Evolutionary conservation across 345 rosid species (phyloP), one percentile per base, ranked within the genome.

Genomic region (Salix caprea): DNA sequence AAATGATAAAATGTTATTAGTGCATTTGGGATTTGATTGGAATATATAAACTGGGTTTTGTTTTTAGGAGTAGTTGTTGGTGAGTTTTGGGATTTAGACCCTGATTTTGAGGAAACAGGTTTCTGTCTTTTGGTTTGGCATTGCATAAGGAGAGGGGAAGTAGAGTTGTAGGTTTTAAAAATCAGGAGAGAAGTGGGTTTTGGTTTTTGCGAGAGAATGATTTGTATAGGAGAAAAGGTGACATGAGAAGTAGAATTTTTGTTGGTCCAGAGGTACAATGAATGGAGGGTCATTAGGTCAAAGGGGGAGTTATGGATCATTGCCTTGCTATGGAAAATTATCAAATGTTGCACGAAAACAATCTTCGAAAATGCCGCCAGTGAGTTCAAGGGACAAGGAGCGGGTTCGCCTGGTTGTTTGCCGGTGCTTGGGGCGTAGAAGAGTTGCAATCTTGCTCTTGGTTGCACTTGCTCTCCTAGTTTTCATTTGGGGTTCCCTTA

Each of bases 381-480:
- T 89, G 36, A 85, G 82, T 78, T 81, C 86, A 65, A 87, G 89
- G 88, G 97, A 94, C 76, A 94, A 90, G 85, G 95, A 92, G 54
- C 89, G 82, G 73, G 66, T 85, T 73, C 82, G 85, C 79, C 86
- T 87, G 30, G 81, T 81, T 50, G 67, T 90, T 73, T 90, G 82
- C 81, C 82, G 91, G 74, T 89, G 74, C 77, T 76, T 88, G 67
- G 89, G 91, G 18, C 83, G 91, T 1, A 85, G 85, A 81, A 87
- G 83, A 76, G 90, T 90, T 8, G 89, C 91, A 71, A 88, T 94
- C 94, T 84, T 92, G 73, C 88, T 92, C 26, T 89, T 91, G 65
- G 78, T 85, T 32, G 76, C 78, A 69, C 87, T 94, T 66, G 88
- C 97, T 6, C 86, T 90, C 75, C 71, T 88, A n/a, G 94, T 94